These are phyloP conservation scores for Bolboschoenus planiculmis DNA, from an alignment of 176 grass and related monocot species.

Conservation along the genomic window DNA sequence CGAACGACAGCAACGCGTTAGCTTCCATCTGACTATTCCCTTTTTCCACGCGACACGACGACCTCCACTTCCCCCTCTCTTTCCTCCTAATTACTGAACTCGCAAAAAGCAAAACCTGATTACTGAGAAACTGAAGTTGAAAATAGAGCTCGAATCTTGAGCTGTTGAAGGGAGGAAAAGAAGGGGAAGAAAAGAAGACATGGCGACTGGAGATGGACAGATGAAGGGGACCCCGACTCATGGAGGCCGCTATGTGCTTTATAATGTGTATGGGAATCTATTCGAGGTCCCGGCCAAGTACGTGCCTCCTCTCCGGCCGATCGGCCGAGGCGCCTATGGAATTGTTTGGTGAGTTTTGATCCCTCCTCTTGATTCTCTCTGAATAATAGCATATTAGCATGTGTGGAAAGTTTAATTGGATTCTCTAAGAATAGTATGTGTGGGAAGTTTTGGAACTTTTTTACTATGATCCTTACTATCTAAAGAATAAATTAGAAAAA, in stretches of 20 bases:
- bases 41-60: not conserved
- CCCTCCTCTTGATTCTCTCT: not conserved
- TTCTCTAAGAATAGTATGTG: too few species aligned
- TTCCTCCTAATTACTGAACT: too few species aligned
- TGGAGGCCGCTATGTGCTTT: slow-evolving; percentile 69
- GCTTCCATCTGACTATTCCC: not conserved
- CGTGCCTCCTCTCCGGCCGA: slow-evolving; percentile 67
- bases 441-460: not conserved
- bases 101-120: not conserved
- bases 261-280: slow-evolving; percentile 83
- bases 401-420: not conserved
- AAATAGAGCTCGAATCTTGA: not conserved
- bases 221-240: slow-evolving; percentile 56
- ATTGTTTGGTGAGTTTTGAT: slow-evolving; percentile 78
- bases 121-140: not conserved
- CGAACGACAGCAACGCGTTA: not conserved
- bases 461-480: not conserved
- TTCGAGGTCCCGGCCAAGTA: slow-evolving; percentile 94
- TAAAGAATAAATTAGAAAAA: not conserved
- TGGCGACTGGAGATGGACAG: slow-evolving; percentile 37
- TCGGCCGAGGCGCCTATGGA: slow-evolving; percentile 91
- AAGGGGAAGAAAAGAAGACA: not conserved
- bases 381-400: too few species aligned
- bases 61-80: not conserved
- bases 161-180: not conserved